Conservation (phyloP, 176 grass and related monocot genomes). For the Aegilops tauschii region DNA sequence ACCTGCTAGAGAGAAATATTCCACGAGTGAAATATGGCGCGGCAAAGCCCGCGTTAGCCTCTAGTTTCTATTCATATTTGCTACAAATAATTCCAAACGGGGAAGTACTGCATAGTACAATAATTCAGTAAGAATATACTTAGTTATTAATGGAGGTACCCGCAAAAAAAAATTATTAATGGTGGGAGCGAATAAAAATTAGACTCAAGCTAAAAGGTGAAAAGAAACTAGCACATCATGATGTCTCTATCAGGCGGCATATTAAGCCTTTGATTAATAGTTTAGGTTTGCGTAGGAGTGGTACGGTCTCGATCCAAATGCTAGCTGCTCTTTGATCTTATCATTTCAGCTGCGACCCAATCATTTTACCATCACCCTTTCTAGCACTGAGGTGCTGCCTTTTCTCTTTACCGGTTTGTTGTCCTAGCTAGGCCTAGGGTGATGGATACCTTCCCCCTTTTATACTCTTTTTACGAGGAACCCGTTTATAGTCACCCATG, state of each 20-base stretch:
- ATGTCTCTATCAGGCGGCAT: constrained; percentile 49
- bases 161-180: not conserved
- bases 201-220: not conserved
- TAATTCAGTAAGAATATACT: not conserved
- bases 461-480: not conserved
- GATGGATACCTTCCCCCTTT: constrained; percentile 1
- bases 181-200: not conserved
- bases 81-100: too few relatives aligned
- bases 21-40: too few relatives aligned
- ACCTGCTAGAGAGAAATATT: too few relatives aligned
- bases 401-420: constrained; percentile 45
- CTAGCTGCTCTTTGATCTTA: constrained; percentile 34
- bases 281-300: constrained; percentile 12
- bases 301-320: constrained; percentile 5
- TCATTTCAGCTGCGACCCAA: constrained; percentile 46
- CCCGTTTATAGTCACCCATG: not conserved
- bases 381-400: constrained; percentile 22
- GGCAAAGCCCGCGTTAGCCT: too few relatives aligned
- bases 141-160: not conserved
- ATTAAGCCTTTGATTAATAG: constrained; percentile 37
- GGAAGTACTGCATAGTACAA: too few relatives aligned
- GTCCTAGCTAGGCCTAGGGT: constrained; percentile 28
- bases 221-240: constrained; percentile 48
- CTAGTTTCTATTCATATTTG: too few relatives aligned
- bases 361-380: constrained; percentile 54